phyloP scores from a whole-genome alignment of 495 filamentous ascomycete genomes.

The Aspergillus olivimuriae region DNA sequence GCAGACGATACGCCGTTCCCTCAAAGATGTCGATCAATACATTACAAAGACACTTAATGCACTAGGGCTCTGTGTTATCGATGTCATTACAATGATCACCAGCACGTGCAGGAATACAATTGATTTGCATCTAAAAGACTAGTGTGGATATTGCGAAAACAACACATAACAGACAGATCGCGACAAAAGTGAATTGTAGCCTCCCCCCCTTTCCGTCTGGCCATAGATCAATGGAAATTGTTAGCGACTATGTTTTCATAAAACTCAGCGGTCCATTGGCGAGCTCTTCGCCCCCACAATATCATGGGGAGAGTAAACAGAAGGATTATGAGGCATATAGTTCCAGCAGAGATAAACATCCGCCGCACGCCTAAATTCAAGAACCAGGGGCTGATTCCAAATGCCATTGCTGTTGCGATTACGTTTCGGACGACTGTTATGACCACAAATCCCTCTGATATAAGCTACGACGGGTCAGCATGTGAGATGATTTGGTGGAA shows the following conservation, averaged over 20 bases:
- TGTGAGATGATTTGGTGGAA: not conserved
- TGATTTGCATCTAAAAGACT: no score
- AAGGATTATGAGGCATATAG: constrained; percentile 2
- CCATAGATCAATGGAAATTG: no score
- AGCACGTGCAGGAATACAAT: no score
- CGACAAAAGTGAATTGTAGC: no score
- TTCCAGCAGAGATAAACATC: constrained; percentile 5
- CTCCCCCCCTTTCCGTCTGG: no score
- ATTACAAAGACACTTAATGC: no score
- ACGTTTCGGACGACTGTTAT: constrained; percentile 3
- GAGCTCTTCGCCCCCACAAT: constrained; percentile 1
- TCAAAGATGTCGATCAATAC: no score
- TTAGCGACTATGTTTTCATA: constrained; percentile 1
- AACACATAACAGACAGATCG: no score
- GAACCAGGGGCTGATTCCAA: constrained; percentile 4
- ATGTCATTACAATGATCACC: no score
- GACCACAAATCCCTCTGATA: constrained; percentile 4
- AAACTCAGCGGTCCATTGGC: not conserved
- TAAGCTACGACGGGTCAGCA: not conserved
- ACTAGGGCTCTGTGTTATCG: no score
- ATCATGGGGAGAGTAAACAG: constrained; percentile 3
- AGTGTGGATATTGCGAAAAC: no score
- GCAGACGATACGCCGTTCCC: no score
- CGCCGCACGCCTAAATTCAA: constrained; percentile 1
- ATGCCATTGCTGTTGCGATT: not conserved